These are phyloP conservation scores for Suhomyces terraborum DNA, from an alignment of 1,139 yeast species.

Conservation along the genomic window DNA sequence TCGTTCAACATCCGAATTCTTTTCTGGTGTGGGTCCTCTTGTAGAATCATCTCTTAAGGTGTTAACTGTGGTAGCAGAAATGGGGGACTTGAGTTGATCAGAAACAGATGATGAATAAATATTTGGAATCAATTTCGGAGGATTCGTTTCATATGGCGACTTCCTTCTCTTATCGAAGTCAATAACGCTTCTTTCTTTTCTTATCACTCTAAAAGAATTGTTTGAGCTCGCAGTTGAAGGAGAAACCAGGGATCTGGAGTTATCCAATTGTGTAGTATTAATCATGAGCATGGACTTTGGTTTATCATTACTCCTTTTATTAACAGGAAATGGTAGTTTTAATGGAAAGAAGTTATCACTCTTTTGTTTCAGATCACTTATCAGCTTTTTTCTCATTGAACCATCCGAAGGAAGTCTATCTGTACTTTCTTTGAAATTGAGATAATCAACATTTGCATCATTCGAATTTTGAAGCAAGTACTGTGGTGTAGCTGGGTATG, in stretches of 20 bases:
- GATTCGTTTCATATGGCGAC: constrained; percentile 62
- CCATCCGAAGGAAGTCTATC: constrained; percentile 19
- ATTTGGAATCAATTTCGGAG: constrained; percentile 47
- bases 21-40: not conserved
- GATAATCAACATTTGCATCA: constrained; percentile 53
- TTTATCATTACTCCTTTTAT: constrained; percentile 16
- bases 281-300: constrained; percentile 32
- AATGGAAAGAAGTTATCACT: constrained; percentile 22
- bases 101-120: constrained; percentile 46
- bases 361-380: constrained; percentile 5
- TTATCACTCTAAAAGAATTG: constrained; percentile 63
- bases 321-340: constrained; percentile 26
- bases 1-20: constrained; percentile 13
- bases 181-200: constrained; percentile 68
- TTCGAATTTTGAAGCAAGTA: constrained; percentile 47
- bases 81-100: constrained; percentile 37
- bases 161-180: constrained; percentile 80
- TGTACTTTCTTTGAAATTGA: constrained; percentile 58
- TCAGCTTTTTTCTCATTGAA: constrained; percentile 2
- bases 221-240: constrained; percentile 15
- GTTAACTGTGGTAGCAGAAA: constrained; percentile 41
- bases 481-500: constrained; percentile 63
- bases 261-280: constrained; percentile 25
- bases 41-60: constrained; percentile 32
- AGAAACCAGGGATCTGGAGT: constrained; percentile 12